Percentiles rank a stretch among this genome's conserved stretches.
These are phyloP conservation scores for Gremmenia infestans DNA, from an alignment of 2,329 filamentous ascomycete species.

Conservation along the genomic window DNA sequence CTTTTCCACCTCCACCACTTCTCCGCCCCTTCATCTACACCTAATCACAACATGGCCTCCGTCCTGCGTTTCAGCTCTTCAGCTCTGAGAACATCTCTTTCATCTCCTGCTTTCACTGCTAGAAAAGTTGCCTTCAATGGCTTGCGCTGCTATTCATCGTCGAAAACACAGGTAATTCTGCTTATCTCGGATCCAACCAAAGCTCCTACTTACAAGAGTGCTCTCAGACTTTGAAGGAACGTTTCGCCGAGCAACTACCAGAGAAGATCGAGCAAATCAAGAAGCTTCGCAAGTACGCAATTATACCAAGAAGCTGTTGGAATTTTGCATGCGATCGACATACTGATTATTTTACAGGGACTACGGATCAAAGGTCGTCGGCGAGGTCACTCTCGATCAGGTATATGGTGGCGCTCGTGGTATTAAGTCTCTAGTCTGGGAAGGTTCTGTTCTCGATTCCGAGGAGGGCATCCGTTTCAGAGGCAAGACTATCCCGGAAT, in stretches of 20 bases:
- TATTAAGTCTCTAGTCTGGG: slow-evolving; percentile 98
- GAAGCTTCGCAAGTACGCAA: slow-evolving; percentile 83
- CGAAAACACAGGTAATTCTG: slow-evolving; percentile 74
- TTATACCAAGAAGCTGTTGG: not conserved
- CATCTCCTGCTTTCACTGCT: slow-evolving; percentile 61
- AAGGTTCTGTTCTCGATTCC: slow-evolving; percentile 94
- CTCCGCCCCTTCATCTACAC: slow-evolving; percentile 29
- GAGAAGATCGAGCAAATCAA: slow-evolving; percentile 99
- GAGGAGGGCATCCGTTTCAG: slow-evolving; percentile 99
- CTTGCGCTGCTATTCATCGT: slow-evolving; percentile 84
- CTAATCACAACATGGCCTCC: slow-evolving; percentile 66
- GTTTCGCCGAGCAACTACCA: slow-evolving; percentile 91
- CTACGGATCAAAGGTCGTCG: slow-evolving; percentile 89
- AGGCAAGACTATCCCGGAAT: slow-evolving; percentile 98
- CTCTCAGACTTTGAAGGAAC: slow-evolving; percentile 87
- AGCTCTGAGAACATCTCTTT: slow-evolving; percentile 73
- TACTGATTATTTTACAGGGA: slow-evolving; percentile 54
- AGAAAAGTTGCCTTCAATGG: slow-evolving; percentile 73
- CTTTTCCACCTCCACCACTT: slow-evolving; percentile 23
- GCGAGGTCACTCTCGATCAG: slow-evolving; percentile 98
- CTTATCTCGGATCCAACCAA: not conserved
- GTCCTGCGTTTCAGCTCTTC: slow-evolving; percentile 76
- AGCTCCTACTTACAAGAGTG: slow-evolving; percentile 15
- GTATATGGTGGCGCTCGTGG: slow-evolving; percentile 98
- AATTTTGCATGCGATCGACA: not conserved